Evolutionary conservation across 306 rosid species (phyloP).

Genomic region (Acacia melanoxylon): DNA sequence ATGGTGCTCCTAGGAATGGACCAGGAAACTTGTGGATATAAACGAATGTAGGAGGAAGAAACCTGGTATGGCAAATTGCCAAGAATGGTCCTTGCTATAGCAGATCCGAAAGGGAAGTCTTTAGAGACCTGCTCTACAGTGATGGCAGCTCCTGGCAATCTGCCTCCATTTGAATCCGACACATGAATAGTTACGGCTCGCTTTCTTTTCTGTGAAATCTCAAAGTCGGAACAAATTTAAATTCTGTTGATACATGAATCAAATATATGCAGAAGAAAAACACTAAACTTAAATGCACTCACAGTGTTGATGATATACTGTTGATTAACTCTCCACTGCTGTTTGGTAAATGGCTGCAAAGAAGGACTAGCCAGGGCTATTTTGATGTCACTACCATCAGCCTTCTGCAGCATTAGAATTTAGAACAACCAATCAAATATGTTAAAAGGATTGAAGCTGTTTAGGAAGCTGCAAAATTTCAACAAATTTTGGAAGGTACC

Average conservation of each 20-base stretch:
- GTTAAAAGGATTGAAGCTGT: not conserved
- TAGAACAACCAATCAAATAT: not conserved
- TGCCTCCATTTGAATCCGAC: slow-evolving; percentile 55
- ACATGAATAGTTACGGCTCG: slow-evolving; percentile 79
- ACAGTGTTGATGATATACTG: slow-evolving; percentile 69
- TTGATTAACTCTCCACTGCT: slow-evolving; percentile 75
- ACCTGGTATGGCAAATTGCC: slow-evolving; percentile 88
- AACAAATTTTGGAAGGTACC: slow-evolving; percentile 29
- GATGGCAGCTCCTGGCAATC: slow-evolving; percentile 59
- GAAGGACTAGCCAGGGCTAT: slow-evolving; percentile 63
- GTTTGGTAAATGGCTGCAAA: slow-evolving; percentile 68
- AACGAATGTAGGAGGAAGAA: not conserved
- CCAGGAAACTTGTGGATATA: not conserved
- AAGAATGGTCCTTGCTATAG: slow-evolving; percentile 76
- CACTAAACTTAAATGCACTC: slow-evolving; percentile 4
- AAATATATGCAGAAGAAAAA: not conserved
- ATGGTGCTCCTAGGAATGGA: not conserved
- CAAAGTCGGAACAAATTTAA: not conserved
- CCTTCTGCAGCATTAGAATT: slow-evolving; percentile 39
- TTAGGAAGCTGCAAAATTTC: not conserved
- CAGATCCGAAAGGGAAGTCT: slow-evolving; percentile 91
- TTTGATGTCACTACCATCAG: slow-evolving; percentile 38
- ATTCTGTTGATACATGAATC: not conserved
- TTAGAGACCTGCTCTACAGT: slow-evolving; percentile 57
- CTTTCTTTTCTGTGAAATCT: slow-evolving; percentile 60